Evolutionary conservation across 2,329 filamentous ascomycete species (phyloP), one percentile per base, ranked within the genome.

Genomic region (Nakataea oryzae): DNA sequence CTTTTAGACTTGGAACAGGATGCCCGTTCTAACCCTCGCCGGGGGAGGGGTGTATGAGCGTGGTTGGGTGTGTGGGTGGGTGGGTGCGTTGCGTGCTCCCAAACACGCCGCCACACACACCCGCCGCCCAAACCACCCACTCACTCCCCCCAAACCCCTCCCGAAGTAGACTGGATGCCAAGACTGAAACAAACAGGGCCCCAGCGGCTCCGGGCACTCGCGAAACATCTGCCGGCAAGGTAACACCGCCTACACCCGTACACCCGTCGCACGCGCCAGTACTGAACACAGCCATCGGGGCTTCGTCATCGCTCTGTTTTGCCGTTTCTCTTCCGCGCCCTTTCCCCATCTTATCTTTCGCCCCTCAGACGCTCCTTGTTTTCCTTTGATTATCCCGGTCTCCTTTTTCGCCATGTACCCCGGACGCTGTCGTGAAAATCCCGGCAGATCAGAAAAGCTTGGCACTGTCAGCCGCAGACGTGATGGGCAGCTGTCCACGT

Each of bases 401-500:
- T 17, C 34, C 41, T 47, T 50, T 50, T 34, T 58, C 26, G 64
- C 63, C 66, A 68, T 34, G 58, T n/a, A 50, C 41, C 41, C 41
- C 41, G 41, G 41, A n/a, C 41, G 5, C 21, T 50, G 41, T 50
- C 41, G 63, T 32, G 60, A 54, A 58, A 67, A 69, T 70, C 68
- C 65, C 65, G 64, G 72, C 60, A 67, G 72, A 75, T 75, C 72
- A 65, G 59, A 66, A 72, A 73, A 72, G 72, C 74, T 76, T 76
- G 70, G 74, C 72, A 64, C 69, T 65, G 11, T 54, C 27, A 21
- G 41, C 41, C n/a, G 11, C 41, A 21, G 41, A 50, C 41, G 41
- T 14, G 41, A 50, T 50, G 41, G 41, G 41, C 41, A n/a, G 11
- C 21, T 50, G 21, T 6, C 41, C 41, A 50, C 41, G 41, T 50